A percentile compares a stretch with the other conserved stretches of the same genome.
Evolutionary conservation across 2,329 filamentous ascomycete species (phyloP).

Genomic region (Fusarium concolor): DNA sequence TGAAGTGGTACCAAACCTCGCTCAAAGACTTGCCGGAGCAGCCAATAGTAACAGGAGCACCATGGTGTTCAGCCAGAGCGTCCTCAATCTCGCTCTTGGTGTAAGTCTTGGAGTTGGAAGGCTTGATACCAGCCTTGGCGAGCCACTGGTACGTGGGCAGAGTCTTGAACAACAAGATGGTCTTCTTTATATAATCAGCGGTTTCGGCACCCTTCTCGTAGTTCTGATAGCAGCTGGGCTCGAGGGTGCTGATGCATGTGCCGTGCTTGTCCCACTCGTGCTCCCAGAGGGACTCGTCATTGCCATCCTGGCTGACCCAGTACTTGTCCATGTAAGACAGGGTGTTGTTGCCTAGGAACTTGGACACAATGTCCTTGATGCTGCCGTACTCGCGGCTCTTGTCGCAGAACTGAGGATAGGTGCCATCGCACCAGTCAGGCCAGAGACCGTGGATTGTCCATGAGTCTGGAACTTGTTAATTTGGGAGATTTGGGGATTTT

Average conservation of each 20-base stretch:
- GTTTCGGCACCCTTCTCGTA: constrained; percentile 73
- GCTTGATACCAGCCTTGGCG: constrained; percentile 68
- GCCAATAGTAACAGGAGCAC: constrained; percentile 67
- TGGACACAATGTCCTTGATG: constrained; percentile 71
- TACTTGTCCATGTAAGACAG: constrained; percentile 76
- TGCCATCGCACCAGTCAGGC: constrained; percentile 77
- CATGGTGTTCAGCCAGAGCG: constrained; percentile 66
- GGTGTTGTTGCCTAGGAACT: constrained; percentile 63
- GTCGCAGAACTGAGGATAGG: constrained; percentile 76
- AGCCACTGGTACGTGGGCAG: constrained; percentile 74
- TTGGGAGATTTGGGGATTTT: accelerated
- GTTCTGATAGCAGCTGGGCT: constrained; percentile 72
- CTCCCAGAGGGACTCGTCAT: constrained; percentile 75
- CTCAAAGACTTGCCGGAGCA: constrained; percentile 62
- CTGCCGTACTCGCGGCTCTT: constrained; percentile 70
- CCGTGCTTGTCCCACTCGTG: constrained; percentile 84
- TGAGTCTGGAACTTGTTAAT: constrained; percentile 59
- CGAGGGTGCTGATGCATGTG: constrained; percentile 76
- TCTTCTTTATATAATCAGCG: constrained; percentile 75
- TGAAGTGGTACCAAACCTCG: constrained; percentile 73
- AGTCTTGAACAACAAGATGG: constrained; percentile 73
- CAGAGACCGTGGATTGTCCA: constrained; percentile 81
- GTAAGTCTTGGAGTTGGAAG: constrained; percentile 68
- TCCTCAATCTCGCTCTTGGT: constrained; percentile 67
- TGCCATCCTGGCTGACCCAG: constrained; percentile 76